A percentile compares a stretch with the other conserved stretches of the same genome.
phyloP scores from a whole-genome alignment of 192 early-diverging fungal species.

The Phlyctochytrium arcticum region DNA sequence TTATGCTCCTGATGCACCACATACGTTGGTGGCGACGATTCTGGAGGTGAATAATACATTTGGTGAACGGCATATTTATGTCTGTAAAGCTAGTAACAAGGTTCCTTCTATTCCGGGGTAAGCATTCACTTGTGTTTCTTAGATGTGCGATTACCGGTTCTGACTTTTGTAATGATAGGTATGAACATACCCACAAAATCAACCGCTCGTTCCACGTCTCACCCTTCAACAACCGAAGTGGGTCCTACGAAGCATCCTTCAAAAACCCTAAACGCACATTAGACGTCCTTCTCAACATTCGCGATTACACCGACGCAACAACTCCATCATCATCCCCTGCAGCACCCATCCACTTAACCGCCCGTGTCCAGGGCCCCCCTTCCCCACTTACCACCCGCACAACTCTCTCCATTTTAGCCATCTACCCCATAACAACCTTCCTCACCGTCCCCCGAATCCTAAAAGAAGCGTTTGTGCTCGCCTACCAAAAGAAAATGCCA shows the following conservation, averaged over 20 bases:
- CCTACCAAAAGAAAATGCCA: conserved; percentile 37
- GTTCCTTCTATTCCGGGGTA: conserved; percentile 18
- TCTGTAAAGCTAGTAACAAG: conserved; percentile 27
- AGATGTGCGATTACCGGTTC: neutral
- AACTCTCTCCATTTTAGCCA: conserved; percentile 22
- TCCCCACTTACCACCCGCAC: conserved; percentile 11
- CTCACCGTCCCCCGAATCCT: conserved; percentile 56
- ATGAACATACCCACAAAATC: conserved; percentile 17
- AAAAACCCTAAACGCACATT: conserved; percentile 9
- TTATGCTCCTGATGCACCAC: conserved; percentile 13
- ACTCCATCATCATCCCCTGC: neutral
- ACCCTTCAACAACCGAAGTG: conserved; percentile 49
- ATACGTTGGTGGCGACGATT: conserved; percentile 23
- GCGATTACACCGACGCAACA: conserved; percentile 21
- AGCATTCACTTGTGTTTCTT: neutral
- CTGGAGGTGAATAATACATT: conserved; percentile 63
- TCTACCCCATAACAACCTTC: conserved; percentile 45
- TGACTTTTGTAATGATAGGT: conserved; percentile 11
- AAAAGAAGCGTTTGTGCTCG: conserved; percentile 42
- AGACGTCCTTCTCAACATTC: conserved; percentile 33
- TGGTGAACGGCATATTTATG: conserved; percentile 52
- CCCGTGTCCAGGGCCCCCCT: conserved; percentile 20
- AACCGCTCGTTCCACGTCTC: conserved; percentile 41
- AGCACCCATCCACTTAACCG: conserved; percentile 19
- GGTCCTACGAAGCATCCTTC: conserved; percentile 38